These are phyloP conservation scores for Boletellus deceptivus DNA, from an alignment of 1,284 basidiomycete species.

Conservation along the genomic window DNA sequence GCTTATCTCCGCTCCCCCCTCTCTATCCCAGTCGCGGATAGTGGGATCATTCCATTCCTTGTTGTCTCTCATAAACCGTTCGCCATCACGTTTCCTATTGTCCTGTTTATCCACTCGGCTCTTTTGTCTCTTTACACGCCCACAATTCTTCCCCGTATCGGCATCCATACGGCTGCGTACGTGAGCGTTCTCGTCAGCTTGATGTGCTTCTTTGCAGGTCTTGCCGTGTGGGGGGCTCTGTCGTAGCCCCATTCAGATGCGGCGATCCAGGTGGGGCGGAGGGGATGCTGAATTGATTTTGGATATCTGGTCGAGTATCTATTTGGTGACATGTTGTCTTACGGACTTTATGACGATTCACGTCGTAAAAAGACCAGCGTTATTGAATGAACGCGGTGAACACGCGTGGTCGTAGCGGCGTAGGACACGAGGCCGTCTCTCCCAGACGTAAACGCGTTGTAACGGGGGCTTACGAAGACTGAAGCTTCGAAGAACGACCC, in stretches of 20 bases:
- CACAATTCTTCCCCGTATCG: conserved; percentile 59
- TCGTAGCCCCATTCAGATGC: conserved; percentile 31
- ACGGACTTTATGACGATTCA: not conserved
- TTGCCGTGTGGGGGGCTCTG: conserved; percentile 65
- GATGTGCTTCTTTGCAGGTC: conserved; percentile 62
- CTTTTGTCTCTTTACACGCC: conserved; percentile 62
- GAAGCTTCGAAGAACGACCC: not conserved
- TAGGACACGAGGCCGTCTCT: not conserved
- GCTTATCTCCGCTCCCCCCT: conserved; percentile 44
- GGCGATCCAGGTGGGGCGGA: not conserved
- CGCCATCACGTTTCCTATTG: conserved; percentile 45
- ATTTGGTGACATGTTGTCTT: not conserved
- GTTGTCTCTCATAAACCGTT: conserved; percentile 36
- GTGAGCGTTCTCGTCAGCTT: conserved; percentile 59
- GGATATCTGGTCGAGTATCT: conserved; percentile 8
- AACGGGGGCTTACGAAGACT: not conserved
- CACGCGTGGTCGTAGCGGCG: conserved; percentile 2
- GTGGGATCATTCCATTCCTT: conserved; percentile 13
- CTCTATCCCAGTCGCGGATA: conserved; percentile 23
- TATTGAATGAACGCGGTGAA: not conserved
- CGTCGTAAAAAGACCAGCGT: not conserved
- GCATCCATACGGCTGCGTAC: conserved; percentile 70
- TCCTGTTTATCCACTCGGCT: conserved; percentile 48
- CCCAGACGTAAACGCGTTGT: too few species aligned
- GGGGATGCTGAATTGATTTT: not conserved